These are phyloP conservation scores for Kwoniella sp. DNA, from an alignment of 768 basidiomycete genomes.

Conservation along the genomic window DNA sequence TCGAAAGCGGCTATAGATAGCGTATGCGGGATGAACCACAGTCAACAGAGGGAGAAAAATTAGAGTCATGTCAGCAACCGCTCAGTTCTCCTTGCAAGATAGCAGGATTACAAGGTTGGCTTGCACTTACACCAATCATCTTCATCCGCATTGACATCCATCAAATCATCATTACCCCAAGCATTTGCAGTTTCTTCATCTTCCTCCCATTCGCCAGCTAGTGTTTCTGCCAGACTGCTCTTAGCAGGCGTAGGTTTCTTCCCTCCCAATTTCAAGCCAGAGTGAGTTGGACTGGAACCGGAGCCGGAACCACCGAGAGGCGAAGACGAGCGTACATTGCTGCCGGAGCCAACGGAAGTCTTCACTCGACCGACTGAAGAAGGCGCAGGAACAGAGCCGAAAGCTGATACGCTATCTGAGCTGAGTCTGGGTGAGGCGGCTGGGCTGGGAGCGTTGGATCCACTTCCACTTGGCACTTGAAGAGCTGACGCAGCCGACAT, in stretches of 20 bases:
- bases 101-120: too few species aligned
- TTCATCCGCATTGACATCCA: conserved; percentile 88
- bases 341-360: neutral
- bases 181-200: conserved; percentile 59
- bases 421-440: conserved; percentile 17
- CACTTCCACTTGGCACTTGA: conserved; percentile 28
- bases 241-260: conserved; percentile 14
- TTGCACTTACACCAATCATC: conserved; percentile 96
- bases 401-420: conserved; percentile 22
- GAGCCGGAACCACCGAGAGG: conserved; percentile 1
- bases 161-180: conserved; percentile 80
- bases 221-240: conserved; percentile 61
- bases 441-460: conserved; percentile 11
- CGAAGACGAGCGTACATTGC: neutral
- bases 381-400: conserved; percentile 19
- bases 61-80: too few species aligned
- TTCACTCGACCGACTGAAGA: conserved; percentile 8
- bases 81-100: too few species aligned
- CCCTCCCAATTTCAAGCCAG: conserved; percentile 21
- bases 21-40: conserved; percentile 4
- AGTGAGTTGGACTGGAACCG: neutral
- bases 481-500: conserved; percentile 59
- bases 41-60: too few species aligned
- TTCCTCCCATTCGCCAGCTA: conserved; percentile 49
- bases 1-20: conserved; percentile 74